Base-by-base conservation (phyloP, 345 rosid genomes). In the Gossypium anomalum region DNA sequence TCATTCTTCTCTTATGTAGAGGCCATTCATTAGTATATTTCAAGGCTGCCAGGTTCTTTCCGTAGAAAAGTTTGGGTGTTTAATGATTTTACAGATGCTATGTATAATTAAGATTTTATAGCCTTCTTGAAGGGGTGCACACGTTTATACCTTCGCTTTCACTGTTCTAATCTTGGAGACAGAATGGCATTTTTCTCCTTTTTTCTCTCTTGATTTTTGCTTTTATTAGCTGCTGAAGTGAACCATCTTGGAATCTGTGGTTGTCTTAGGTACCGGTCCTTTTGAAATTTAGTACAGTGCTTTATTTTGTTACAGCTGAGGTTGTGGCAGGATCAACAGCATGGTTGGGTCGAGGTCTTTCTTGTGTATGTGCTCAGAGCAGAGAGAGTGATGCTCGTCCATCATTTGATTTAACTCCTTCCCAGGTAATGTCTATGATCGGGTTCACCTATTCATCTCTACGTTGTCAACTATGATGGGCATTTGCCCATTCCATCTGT, bases 291-390 rank as follows among this genome's bases (percentile, higher is more conserved):
- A 58, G 63, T 67, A 20, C 23, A 53, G 63, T 52, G 45, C 80
- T 84, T 63, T 83, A 66, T 83, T 77, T 79, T 87, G 82, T 80
- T 84, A 77, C 93, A 92, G 99, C 97, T 84, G 99, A 95, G 86
- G 99, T 80, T 84, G 99, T 91, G 73, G 98, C 93, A 76, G 99
- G 99, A 83, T 95, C 99, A 15, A 93, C 99, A 68, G 99, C 99
- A 41, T 93, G 98, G 98, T 86, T 93, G 75, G 99, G 98, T 56
- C 87, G 97, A 77, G 98, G 99, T 62, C 94, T 95, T 84, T 95
- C 99, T 49, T 95, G 99, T 74, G 99, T 95, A 70, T 95, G 99
- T 78, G 99, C 87, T 76, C 99, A 95, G 85, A 89, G 97, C 79
- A 85, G 94, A 80, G 97, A 90, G 78, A 86, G 79, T 10, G 97